phyloP scores from a whole-genome alignment of 148 eudicot species.

The Rhododendron ovatum region DNA sequence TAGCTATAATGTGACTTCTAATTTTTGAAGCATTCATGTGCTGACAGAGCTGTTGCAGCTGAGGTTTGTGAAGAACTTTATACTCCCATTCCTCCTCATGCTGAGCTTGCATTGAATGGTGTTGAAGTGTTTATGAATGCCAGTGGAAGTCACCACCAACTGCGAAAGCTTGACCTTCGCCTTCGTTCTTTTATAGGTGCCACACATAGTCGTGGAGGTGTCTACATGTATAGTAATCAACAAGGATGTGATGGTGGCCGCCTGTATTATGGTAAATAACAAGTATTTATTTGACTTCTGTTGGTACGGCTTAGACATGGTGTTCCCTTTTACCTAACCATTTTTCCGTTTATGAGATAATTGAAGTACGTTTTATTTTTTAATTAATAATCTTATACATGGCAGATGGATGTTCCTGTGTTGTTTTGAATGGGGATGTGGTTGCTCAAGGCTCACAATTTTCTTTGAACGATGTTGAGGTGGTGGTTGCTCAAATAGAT shows the following conservation, averaged over 20 bases:
- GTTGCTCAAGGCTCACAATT: conserved; percentile 98
- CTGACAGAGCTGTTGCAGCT: background rate
- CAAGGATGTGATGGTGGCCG: conserved; percentile 98
- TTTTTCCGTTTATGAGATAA: background rate
- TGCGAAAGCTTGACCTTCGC: conserved; percentile 87
- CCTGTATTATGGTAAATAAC: conserved; percentile 69
- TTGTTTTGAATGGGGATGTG: conserved; percentile 92
- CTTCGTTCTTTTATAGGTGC: conserved; percentile 85
- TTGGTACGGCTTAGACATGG: background rate
- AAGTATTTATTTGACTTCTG: conserved; percentile 3
- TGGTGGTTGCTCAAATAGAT: conserved; percentile 87
- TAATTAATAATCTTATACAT: conserved; percentile 10
- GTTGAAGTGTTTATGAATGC: conserved; percentile 57
- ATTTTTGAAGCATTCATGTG: background rate
- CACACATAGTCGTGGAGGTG: conserved; percentile 63
- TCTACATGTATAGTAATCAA: conserved; percentile 56
- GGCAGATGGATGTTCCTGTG: conserved; percentile 90
- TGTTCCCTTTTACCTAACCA: background rate
- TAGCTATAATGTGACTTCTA: background rate
- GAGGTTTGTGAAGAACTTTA: background rate
- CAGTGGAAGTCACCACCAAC: conserved; percentile 97
- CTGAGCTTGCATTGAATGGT: conserved; percentile 1
- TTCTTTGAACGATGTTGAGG: conserved; percentile 89
- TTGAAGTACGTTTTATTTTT: background rate
- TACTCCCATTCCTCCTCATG: background rate